These are phyloP conservation scores for Phytopythium delawarense DNA, from an alignment of 352 stramenopile species.

Conservation along the genomic window DNA sequence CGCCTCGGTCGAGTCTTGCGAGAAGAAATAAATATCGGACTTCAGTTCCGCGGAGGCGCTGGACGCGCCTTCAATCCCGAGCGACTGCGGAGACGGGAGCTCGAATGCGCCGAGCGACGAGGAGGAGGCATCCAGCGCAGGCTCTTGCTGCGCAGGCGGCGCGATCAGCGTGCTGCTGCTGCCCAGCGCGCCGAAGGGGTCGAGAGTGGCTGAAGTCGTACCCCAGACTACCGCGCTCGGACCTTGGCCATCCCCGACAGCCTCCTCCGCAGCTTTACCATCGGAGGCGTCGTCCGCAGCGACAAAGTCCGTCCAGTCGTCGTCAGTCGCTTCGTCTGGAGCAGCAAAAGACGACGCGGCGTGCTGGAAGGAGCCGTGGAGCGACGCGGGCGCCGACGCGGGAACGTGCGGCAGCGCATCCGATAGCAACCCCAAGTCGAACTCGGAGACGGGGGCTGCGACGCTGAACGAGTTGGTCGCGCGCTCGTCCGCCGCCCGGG, in stretches of 20 bases:
- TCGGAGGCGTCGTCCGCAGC: not conserved
- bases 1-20: not conserved
- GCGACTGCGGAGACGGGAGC: constrained; percentile 6
- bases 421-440: constrained; percentile 4
- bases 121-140: not conserved
- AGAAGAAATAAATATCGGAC: constrained; percentile 5
- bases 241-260: not conserved
- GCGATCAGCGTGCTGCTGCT: not conserved
- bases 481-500: not conserved
- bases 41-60: constrained; percentile 1
- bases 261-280: not conserved
- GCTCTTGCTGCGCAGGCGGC: not conserved
- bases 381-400: constrained; percentile 21
- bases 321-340: not conserved
- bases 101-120: not conserved
- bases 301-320: constrained; percentile 10
- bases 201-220: not conserved
- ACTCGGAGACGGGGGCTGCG: constrained; percentile 7
- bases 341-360: not conserved
- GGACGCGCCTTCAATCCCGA: constrained; percentile 4
- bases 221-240: not conserved
- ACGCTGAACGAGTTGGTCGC: constrained; percentile 10
- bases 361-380: constrained; percentile 25
- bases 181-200: not conserved
- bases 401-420: constrained; percentile 3